Percentiles rank a stretch among this genome's conserved stretches.
phyloP scores from a whole-genome alignment of 805 yeast genomes.

The Kurtzmaniella fragi region DNA sequence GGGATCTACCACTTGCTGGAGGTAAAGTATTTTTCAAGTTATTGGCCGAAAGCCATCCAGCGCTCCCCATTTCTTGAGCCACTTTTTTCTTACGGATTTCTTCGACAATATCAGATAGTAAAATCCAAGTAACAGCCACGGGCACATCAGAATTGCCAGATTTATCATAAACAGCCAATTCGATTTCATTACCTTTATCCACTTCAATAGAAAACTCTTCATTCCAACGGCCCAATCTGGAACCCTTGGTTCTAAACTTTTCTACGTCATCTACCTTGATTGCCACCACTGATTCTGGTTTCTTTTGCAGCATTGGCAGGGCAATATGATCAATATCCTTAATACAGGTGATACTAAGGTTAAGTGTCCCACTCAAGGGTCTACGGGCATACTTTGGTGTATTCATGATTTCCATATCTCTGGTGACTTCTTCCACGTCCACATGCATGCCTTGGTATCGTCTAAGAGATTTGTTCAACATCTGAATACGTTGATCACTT shows the following conservation, averaged over 20 bases:
- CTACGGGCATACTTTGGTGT: constrained; percentile 74
- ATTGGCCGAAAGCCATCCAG: constrained; percentile 88
- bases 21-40: constrained; percentile 22
- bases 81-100: constrained; percentile 89
- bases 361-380: constrained; percentile 77
- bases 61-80: constrained; percentile 59
- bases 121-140: constrained; percentile 89
- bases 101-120: constrained; percentile 87
- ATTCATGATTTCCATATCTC: constrained; percentile 60
- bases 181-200: constrained; percentile 90
- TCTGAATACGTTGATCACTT: constrained; percentile 77
- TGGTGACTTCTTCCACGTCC: constrained; percentile 58
- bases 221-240: constrained; percentile 75
- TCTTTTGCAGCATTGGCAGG: constrained; percentile 69
- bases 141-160: constrained; percentile 66
- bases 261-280: constrained; percentile 88
- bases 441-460: constrained; percentile 88
- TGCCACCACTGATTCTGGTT: constrained; percentile 73
- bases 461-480: constrained; percentile 77
- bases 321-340: constrained; percentile 92
- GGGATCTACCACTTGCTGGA: background rate
- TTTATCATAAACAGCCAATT: constrained; percentile 81
- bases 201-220: constrained; percentile 79
- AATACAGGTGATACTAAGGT: constrained; percentile 67
- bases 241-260: constrained; percentile 66